Evolutionary conservation across 805 yeast genomes (phyloP).

Genomic region (Saitoella complicata): DNA sequence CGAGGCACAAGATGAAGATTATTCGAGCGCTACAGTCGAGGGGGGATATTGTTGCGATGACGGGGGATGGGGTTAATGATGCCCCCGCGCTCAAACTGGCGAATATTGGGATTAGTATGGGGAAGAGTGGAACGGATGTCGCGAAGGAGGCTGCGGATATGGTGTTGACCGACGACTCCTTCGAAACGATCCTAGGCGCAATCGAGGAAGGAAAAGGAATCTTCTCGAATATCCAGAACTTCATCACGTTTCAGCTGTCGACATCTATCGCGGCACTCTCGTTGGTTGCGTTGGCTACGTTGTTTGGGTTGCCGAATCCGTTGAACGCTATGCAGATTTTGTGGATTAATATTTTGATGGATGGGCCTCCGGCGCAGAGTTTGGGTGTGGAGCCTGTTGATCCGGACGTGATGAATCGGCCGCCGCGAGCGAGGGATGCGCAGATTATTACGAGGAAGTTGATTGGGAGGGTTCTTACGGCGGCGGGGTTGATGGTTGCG

Average conservation of each 20-base stretch:
- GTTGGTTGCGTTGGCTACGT: slow-evolving; percentile 70
- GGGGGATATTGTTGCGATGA: slow-evolving; percentile 95
- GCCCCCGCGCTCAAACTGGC: slow-evolving; percentile 97
- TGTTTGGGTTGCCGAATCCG: slow-evolving; percentile 82
- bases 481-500: slow-evolving; percentile 57
- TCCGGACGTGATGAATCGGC: slow-evolving; percentile 84
- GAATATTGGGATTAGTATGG: slow-evolving; percentile 85
- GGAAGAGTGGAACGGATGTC: slow-evolving; percentile 84
- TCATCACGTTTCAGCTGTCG: slow-evolving; percentile 85
- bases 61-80: slow-evolving; percentile 98
- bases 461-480: slow-evolving; percentile 53
- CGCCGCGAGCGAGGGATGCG: slow-evolving; percentile 85
- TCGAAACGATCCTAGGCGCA: slow-evolving; percentile 81
- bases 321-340: slow-evolving; percentile 95
- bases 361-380: slow-evolving; percentile 98
- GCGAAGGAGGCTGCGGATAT: slow-evolving; percentile 98
- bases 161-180: slow-evolving; percentile 94
- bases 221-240: slow-evolving; percentile 81
- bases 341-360: slow-evolving; percentile 96
- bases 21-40: slow-evolving; percentile 85
- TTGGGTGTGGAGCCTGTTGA: slow-evolving; percentile 96
- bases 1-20: slow-evolving; percentile 81
- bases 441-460: slow-evolving; percentile 60
- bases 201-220: slow-evolving; percentile 97
- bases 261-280: slow-evolving; percentile 92